Base-by-base conservation (phyloP, 2,329 filamentous ascomycete genomes). In the Colletotrichum cuscutae region DNA sequence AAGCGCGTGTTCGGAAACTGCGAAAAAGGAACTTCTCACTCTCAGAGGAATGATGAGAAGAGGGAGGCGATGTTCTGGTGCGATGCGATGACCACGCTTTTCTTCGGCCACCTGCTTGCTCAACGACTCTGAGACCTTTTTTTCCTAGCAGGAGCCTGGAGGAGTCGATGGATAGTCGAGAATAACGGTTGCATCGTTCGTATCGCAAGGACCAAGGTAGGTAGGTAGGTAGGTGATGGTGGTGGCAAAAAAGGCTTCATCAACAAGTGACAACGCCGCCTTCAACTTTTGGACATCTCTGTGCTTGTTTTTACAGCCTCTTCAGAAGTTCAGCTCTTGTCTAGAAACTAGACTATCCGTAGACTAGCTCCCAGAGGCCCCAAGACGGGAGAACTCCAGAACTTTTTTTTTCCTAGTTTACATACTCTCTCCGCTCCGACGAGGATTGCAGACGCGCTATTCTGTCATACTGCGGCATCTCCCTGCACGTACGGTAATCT, bases 11-110 rank as follows among this genome's bases (percentile, higher is more conserved):
- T 91, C 88, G 0, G 90, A 93, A 2, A 95, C 87, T 2, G 92
- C 82, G 68, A 95, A 85, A 77, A 95, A 95, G 0, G 93, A 90
- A 3, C 90, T 91, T n/a, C 89, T 86, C 58, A 94, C 89, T 13
- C 88, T 92, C 57, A 95, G 84, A 0, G 94, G 94, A 54, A 96
- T 92, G 6, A 96, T 82, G 68, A 95, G 84, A 0, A 93, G 83
- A 1, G 94, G 93, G 79, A 94, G 84, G 37, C 88, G 86, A 71
- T 88, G 85, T 46, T 87, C 83, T 30, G 82, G 81, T 1, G 87
- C 86, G 19, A 92, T 80, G 12, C 83, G 79, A 65, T 88, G 84
- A 6, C 90, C 89, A 15, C 79, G 77, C 71, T 86, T 86, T 57
- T 88, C 87, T 60, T 85, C 42, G 42, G 42, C 19, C 15, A n/a